Conservation (phyloP, 495 filamentous ascomycete genomes). For the Chaetomium tenue region DNA sequence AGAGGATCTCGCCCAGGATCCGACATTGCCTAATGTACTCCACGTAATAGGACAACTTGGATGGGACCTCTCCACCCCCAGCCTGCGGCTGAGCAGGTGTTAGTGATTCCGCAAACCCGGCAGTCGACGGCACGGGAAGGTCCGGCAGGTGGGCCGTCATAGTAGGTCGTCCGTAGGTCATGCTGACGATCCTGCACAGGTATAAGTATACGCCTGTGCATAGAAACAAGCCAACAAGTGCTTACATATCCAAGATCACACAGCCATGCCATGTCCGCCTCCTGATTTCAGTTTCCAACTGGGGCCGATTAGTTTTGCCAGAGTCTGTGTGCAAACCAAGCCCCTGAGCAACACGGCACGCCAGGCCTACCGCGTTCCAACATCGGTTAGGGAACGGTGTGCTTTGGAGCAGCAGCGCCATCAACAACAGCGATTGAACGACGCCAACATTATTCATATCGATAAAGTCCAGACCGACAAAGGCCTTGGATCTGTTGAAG, state of each 20-base stretch:
- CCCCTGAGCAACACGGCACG: slow-evolving; percentile 49
- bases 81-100: background rate
- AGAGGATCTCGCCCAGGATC: slow-evolving; percentile 46
- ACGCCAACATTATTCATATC: slow-evolving; percentile 46
- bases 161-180: slow-evolving; percentile 50
- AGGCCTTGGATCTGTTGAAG: slow-evolving; percentile 46
- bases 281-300: slow-evolving; percentile 45
- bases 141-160: slow-evolving; percentile 43
- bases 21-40: slow-evolving; percentile 45
- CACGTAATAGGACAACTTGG: slow-evolving; percentile 41
- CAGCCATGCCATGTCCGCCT: slow-evolving; percentile 51
- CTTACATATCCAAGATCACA: slow-evolving; percentile 49
- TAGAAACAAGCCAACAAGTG: background rate
- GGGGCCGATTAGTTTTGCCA: slow-evolving; percentile 27
- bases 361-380: slow-evolving; percentile 51
- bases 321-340: slow-evolving; percentile 48
- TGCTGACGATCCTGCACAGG: slow-evolving; percentile 45
- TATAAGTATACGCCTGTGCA: background rate
- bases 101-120: slow-evolving; percentile 20
- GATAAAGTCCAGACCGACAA: slow-evolving; percentile 47
- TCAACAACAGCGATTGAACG: slow-evolving; percentile 48
- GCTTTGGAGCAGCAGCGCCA: slow-evolving; percentile 47
- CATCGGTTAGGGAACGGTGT: slow-evolving; percentile 48
- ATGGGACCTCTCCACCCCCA: background rate
- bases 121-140: slow-evolving; percentile 34